A percentile compares a stretch with the other conserved stretches of the same genome.
Evolutionary conservation across 345 rosid genomes (phyloP).

Genomic region (Citrus cavaleriei): DNA sequence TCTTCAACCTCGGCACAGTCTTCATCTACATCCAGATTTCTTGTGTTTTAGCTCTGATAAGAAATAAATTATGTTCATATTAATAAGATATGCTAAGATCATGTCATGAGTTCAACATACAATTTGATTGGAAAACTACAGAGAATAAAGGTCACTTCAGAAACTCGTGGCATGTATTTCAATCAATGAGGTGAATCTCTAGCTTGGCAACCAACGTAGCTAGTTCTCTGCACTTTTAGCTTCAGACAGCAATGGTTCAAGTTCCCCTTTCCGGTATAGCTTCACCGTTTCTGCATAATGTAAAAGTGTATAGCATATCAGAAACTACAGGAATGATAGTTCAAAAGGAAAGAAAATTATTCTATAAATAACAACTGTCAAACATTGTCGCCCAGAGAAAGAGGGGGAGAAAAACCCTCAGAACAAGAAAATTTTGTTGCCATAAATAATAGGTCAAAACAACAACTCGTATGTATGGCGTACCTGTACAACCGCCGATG

Average conservation of each 20-base stretch:
- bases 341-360: neutral
- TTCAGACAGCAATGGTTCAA: slow-evolving; percentile 57
- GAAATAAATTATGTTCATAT: neutral
- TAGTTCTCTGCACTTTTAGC: slow-evolving; percentile 33
- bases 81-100: neutral
- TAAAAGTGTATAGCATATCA: neutral
- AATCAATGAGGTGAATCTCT: neutral
- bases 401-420: neutral
- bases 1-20: neutral
- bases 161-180: neutral
- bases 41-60: neutral
- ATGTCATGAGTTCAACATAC: slow-evolving; percentile 9
- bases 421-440: neutral
- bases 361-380: neutral
- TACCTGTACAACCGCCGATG: slow-evolving; percentile 97
- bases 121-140: neutral
- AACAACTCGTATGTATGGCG: neutral
- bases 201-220: neutral
- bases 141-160: neutral
- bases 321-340: too few species aligned
- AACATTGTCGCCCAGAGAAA: neutral
- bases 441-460: neutral
- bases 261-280: slow-evolving; percentile 66
- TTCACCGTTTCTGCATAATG: slow-evolving; percentile 69
- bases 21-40: neutral